Conservation (phyloP, 2,329 filamentous ascomycete species). For the Blastomyces emzantsi region DNA sequence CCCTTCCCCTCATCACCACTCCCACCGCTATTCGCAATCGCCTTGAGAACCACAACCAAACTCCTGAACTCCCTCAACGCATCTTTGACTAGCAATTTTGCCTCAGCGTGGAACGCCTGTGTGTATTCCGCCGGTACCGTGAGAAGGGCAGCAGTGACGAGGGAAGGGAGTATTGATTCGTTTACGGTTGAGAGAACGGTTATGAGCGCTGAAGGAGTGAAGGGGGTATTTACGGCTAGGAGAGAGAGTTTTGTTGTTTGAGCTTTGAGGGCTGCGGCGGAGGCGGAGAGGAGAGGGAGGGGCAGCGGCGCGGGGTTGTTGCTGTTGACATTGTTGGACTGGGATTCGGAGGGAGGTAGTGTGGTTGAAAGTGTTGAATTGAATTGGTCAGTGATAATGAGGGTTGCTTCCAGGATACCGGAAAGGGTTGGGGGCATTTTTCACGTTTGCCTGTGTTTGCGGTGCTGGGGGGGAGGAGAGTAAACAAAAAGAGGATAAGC, state of each 20-base stretch:
- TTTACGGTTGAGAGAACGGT: slow-evolving; percentile 65
- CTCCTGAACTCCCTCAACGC: slow-evolving; percentile 54
- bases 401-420: slow-evolving; percentile 26
- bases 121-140: slow-evolving; percentile 57
- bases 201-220: slow-evolving; percentile 66
- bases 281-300: slow-evolving; percentile 61
- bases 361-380: slow-evolving; percentile 28
- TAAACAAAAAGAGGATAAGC: not conserved
- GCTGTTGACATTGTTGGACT: slow-evolving; percentile 10
- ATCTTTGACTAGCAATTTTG: slow-evolving; percentile 50
- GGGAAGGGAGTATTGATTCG: slow-evolving; percentile 61
- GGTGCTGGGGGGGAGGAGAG: not conserved
- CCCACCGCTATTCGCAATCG: slow-evolving; percentile 37
- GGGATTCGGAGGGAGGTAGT: slow-evolving; percentile 2
- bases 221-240: slow-evolving; percentile 76
- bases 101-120: slow-evolving; percentile 52
- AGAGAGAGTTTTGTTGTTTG: slow-evolving; percentile 84
- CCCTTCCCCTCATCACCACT: slow-evolving; percentile 9
- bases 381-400: slow-evolving; percentile 34
- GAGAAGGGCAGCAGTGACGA: slow-evolving; percentile 61
- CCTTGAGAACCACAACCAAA: slow-evolving; percentile 51
- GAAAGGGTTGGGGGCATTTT: slow-evolving; percentile 27
- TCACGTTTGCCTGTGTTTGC: not conserved
- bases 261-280: slow-evolving; percentile 64
- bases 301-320: slow-evolving; percentile 22